Base-by-base conservation (phyloP, 495 filamentous ascomycete species). In the Aspergillus baeticus region DNA sequence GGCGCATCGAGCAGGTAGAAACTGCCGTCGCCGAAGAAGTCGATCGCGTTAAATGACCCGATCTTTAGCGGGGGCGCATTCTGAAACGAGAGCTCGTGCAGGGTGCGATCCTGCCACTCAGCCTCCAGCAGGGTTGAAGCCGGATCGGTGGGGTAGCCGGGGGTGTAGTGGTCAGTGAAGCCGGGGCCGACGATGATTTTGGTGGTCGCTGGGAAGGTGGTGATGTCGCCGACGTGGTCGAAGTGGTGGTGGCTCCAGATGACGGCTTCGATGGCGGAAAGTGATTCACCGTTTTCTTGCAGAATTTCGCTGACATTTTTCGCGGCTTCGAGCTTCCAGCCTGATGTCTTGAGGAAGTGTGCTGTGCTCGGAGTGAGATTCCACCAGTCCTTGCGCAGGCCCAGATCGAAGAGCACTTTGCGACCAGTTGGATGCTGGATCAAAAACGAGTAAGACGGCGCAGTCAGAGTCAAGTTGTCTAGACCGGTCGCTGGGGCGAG, bases 141-240 rank as follows among this genome's bases (percentile, higher is more conserved):
- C 1, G 7, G 44, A 26, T 47, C 31, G 10, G 0, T 17, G 3
- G 44, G 44, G 11, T 18, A 47, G 10, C 21, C 44, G 7, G 44
- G 44, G 6, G 15, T 26, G 11, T 29, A 29, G 20, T 14, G 14
- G 1, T 10, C 13, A 0, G 13, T 47, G 22, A 47, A 47, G 0
- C 44, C 44, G 6, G 44, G 44, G 8, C 44, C 44, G 7, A 47
- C 44, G 44, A 47, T 14, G 1, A 87, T 57, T 1, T 67, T 63
- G 0, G 81, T 80, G 18, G 59, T 67, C 0, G 71, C 45, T 0
- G 73, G 75, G 53, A 86, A 85, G 1, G 55, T 74, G 1, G 68
- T 64, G 1, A 74, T 67, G 44, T 85, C 73, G 4, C 82, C 83
- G 10, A 66, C 71, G 61, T 87, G 84, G 57, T 86, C 83, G 51